A percentile compares a stretch with the other conserved stretches of the same genome.
Evolutionary conservation across 352 stramenopile genomes (phyloP).

Genomic region (Pythium pyrilobum): DNA sequence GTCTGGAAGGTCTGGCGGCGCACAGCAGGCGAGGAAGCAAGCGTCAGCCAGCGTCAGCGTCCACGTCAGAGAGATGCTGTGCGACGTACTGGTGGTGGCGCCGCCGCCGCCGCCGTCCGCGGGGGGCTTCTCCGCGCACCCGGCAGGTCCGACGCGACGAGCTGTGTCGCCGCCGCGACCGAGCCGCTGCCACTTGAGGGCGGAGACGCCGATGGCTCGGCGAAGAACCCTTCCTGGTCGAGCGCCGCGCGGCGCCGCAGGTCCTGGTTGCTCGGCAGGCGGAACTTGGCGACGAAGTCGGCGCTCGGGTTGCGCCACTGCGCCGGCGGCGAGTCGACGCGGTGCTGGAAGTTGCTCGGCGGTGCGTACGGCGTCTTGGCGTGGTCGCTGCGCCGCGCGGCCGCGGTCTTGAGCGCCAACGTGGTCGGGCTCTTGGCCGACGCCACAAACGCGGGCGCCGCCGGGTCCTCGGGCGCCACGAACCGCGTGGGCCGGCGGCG

Average conservation of each 20-base stretch:
- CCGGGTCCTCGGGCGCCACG: not conserved
- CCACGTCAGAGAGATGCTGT: no score
- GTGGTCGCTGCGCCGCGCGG: slow-evolving; percentile 40
- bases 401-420: slow-evolving; percentile 30
- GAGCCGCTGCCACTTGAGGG: not conserved
- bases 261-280: slow-evolving; percentile 56
- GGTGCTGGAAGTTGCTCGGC: slow-evolving; percentile 42
- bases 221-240: slow-evolving; percentile 41
- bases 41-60: no score
- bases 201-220: not conserved
- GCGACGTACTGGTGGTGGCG: slow-evolving; percentile 1
- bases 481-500: slow-evolving; percentile 15
- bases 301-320: not conserved
- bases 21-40: not conserved
- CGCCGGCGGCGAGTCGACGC: slow-evolving; percentile 19
- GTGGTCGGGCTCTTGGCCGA: slow-evolving; percentile 23
- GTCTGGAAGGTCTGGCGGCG: slow-evolving; percentile 25
- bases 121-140: not conserved
- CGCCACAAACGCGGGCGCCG: slow-evolving; percentile 16
- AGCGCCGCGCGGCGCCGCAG: slow-evolving; percentile 39
- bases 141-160: slow-evolving; percentile 10
- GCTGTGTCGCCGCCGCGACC: not conserved
- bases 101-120: slow-evolving; percentile 6
- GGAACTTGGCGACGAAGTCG: slow-evolving; percentile 73
- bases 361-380: slow-evolving; percentile 38